Evolutionary conservation across 2,329 filamentous ascomycete genomes (phyloP), one percentile per base, ranked within the genome.

Genomic region (Hymenoscyphus albidus): DNA sequence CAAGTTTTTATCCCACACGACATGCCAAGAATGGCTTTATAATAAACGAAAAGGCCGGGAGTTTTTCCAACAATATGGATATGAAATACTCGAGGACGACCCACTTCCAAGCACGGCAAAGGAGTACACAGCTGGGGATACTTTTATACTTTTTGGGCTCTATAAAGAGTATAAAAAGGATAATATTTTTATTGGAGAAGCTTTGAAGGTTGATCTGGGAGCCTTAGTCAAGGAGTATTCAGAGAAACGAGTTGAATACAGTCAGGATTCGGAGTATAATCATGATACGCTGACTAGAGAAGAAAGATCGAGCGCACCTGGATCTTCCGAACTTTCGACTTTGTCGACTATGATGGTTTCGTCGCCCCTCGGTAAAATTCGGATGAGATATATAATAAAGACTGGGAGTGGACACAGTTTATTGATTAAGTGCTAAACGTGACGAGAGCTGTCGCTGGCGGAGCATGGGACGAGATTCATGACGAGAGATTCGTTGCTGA

Each of bases 51-150:
- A 32, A 16, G 59, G 59, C 2, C 32, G 31, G 42, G 16, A 55
- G 9, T 56, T 55, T n/a, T 39, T 55, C 18, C 5, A 12, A 9
- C 6, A 55, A 14, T 16, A 56, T n/a, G 48, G 44, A 6, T 62
- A 16, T n/a, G 16, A 16, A 16, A 42, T 42, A 22, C 42, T 62
- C 27, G 31, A 39, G 13, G 13, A 54, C 9, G 9, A 55, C 22
- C 42, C 42, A 22, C 48, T 55, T 18, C 59, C 42, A 13, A 32
- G 38, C 5, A 18, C 39, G 13, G 59, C 48, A n/a, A 54, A 56
- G 27, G 18, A 55, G 16, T 62, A 62, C n/a, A 55, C 44, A 14
- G 59, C 44, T 1, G 44, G 59, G 5, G 32, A 55, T 22, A 55
- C 32, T 22, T 54, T 22, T 7, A n/a, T 22, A 9, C 18, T 62